These are phyloP conservation scores for Bruguiera hainesii DNA, from an alignment of 441 rosid genomes.

Conservation along the genomic window DNA sequence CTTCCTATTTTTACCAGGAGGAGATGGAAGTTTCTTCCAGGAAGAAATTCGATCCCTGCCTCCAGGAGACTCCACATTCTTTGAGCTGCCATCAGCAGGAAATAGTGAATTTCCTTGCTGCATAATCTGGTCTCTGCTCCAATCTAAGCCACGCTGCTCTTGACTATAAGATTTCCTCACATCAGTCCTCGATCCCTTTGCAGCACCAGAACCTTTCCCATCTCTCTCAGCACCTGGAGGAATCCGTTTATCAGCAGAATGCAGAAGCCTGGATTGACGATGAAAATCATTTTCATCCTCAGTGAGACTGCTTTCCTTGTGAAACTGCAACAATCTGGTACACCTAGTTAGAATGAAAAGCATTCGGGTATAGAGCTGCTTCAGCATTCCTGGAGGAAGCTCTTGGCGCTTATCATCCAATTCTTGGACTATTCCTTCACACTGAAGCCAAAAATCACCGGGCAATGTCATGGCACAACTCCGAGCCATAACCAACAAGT, in stretches of 20 bases:
- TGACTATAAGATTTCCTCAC: conserved; percentile 88
- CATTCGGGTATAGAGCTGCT: conserved; percentile 96
- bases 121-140: conserved; percentile 54
- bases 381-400: conserved; percentile 81
- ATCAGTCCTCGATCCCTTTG: conserved; percentile 49
- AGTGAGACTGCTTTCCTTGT: conserved; percentile 93
- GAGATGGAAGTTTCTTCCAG: conserved; percentile 88
- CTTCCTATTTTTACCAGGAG: conserved; percentile 51
- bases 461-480: conserved; percentile 92
- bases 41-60: conserved; percentile 76
- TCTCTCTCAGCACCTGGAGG: conserved; percentile 44
- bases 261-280: conserved; percentile 73
- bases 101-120: conserved; percentile 39
- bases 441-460: conserved; percentile 97
- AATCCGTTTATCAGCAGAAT: conserved; percentile 65
- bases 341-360: conserved; percentile 98
- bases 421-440: conserved; percentile 98
- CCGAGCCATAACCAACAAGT: conserved; percentile 88
- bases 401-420: conserved; percentile 98
- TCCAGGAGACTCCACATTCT: conserved; percentile 59
- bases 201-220: conserved; percentile 57
- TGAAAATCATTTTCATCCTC: conserved; percentile 73
- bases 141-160: conserved; percentile 71
- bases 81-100: conserved; percentile 40
- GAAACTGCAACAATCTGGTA: conserved; percentile 93